phyloP scores from a whole-genome alignment of 805 yeast genomes.

The Starmerella apicola region DNA sequence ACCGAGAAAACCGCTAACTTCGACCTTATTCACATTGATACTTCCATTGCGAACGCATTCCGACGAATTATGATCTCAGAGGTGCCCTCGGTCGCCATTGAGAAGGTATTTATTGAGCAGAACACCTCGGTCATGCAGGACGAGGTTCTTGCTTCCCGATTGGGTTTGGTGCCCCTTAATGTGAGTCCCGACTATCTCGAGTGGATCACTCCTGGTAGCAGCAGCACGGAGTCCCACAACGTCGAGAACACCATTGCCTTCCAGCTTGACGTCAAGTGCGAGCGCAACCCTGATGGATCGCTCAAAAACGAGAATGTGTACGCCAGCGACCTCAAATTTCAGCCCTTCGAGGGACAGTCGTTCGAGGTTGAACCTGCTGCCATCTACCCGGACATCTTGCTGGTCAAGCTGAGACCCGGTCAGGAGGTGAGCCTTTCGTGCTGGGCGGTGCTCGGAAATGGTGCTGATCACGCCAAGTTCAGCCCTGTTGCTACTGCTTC shows the following conservation, averaged over 20 bases:
- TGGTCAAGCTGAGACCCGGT: constrained; percentile 92
- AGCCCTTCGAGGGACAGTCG: constrained; percentile 79
- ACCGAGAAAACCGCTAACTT: constrained; percentile 59
- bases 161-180: constrained; percentile 81
- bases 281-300: constrained; percentile 74
- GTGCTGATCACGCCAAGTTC: constrained; percentile 92
- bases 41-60: constrained; percentile 90
- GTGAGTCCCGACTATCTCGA: constrained; percentile 79
- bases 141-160: constrained; percentile 90
- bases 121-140: constrained; percentile 96
- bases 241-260: constrained; percentile 84
- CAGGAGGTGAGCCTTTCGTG: constrained; percentile 87
- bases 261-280: constrained; percentile 68
- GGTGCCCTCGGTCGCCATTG: constrained; percentile 93
- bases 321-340: constrained; percentile 78
- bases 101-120: constrained; percentile 77
- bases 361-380: constrained; percentile 48
- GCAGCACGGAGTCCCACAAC: constrained; percentile 36
- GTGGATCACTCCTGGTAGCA: constrained; percentile 41
- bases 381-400: constrained; percentile 74
- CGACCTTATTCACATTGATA: constrained; percentile 75
- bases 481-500: constrained; percentile 97
- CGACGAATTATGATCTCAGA: constrained; percentile 95
- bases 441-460: constrained; percentile 84
- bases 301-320: constrained; percentile 79